phyloP scores from a whole-genome alignment of 2,329 filamentous ascomycete species.

The Pyrenochaeta sp. region DNA sequence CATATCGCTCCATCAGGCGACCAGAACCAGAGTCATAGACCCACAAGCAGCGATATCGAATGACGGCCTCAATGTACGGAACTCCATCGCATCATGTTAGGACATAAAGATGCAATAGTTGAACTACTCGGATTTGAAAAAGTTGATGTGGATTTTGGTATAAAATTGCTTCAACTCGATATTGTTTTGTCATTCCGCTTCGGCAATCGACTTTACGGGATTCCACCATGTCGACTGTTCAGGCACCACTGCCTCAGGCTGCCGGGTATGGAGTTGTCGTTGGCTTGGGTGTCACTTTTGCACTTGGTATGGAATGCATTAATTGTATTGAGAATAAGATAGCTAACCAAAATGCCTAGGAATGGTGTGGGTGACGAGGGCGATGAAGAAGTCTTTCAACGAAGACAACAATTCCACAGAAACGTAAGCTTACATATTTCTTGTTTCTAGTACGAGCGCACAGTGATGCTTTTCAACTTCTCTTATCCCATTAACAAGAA shows the following conservation, averaged over 20 bases:
- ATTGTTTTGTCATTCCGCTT: not conserved
- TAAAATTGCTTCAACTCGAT: not conserved
- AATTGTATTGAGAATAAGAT: not conserved
- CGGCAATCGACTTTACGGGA: constrained; percentile 10
- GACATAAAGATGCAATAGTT: not conserved
- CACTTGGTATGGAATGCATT: constrained; percentile 39
- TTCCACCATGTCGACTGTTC: constrained; percentile 5
- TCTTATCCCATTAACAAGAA: too few relatives aligned
- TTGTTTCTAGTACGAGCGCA: too few relatives aligned
- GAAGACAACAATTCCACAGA: constrained; percentile 60
- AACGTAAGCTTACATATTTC: constrained; percentile 44
- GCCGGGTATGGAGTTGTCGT: constrained; percentile 56
- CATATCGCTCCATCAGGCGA: not conserved
- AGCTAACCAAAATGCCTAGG: constrained; percentile 22
- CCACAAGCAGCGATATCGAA: not conserved
- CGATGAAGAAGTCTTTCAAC: constrained; percentile 58
- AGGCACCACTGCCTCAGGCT: constrained; percentile 33
- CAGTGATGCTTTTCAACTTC: too few relatives aligned
- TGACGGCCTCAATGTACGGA: not conserved
- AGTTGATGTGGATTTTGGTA: constrained; percentile 2
- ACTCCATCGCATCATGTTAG: not conserved
- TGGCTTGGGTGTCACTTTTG: constrained; percentile 51
- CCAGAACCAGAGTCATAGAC: not conserved
- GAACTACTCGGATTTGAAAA: constrained; percentile 1
- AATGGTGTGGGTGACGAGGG: constrained; percentile 57